These are phyloP conservation scores for Colletotrichum sp. DNA, from an alignment of 2,329 filamentous ascomycete genomes.

Conservation along the genomic window DNA sequence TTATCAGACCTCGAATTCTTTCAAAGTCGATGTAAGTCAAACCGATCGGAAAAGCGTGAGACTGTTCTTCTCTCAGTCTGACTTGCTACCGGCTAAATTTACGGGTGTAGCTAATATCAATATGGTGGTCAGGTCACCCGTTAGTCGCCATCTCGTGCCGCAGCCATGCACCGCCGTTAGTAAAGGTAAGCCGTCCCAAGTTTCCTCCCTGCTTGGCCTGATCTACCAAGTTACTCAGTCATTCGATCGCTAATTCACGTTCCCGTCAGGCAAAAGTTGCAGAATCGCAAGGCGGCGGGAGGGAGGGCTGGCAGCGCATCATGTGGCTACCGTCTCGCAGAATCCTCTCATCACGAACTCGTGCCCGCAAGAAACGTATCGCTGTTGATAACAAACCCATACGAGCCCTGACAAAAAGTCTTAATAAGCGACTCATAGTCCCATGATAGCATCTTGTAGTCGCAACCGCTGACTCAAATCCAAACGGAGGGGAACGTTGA, in stretches of 20 bases:
- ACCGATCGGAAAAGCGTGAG: too few relatives aligned
- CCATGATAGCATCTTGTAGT: neutral
- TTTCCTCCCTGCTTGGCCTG: neutral
- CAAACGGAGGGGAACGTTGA: neutral
- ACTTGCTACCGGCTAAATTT: too few relatives aligned
- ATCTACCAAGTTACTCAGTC: neutral
- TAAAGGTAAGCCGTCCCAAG: neutral
- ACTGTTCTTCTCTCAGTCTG: too few relatives aligned
- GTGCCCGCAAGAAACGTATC: conserved; percentile 3
- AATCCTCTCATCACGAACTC: neutral
- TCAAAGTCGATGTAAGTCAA: too few relatives aligned
- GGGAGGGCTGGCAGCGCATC: neutral
- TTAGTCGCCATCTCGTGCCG: neutral
- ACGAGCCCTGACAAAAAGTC: neutral
- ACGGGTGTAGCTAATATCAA: too few relatives aligned
- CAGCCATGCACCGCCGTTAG: neutral
- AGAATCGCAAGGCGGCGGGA: neutral
- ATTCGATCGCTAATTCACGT: neutral
- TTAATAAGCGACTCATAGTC: neutral
- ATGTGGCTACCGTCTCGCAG: neutral
- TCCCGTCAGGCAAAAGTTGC: neutral
- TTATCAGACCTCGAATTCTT: too few relatives aligned
- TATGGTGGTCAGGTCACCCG: neutral
- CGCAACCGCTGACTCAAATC: neutral
- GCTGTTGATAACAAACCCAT: conserved; percentile 13